Evolutionary conservation across 1,284 basidiomycete genomes (phyloP), one percentile per base, ranked within the genome.

Genomic region (Omphalotus olearius): DNA sequence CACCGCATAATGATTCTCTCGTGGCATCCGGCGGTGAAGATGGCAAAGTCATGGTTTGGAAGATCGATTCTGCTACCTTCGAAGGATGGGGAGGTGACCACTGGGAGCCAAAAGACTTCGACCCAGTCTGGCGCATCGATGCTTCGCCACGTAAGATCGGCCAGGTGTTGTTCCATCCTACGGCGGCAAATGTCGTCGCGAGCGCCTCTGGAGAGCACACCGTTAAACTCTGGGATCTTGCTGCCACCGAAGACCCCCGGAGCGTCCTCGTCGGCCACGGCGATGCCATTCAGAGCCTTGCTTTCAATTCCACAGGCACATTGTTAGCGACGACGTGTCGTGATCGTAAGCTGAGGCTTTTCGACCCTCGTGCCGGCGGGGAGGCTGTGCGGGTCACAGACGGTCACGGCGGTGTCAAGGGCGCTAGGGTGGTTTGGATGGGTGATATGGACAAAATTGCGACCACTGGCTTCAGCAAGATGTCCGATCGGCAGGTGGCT

Each of bases 121-220:
- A 89, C 56, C 95, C 96, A 7, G 80, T 91, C 18, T 70, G 80
- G 28, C 79, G 81, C 51, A 82, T 91, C 69, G 83, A 84, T 60
- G 88, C 78, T 17, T 86, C 83, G 4, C 78, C 83, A 1, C 83
- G 93, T 56, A 96, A 97, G 71, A 83, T 97, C 53, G 96, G 96
- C 0, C 96, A 98, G 63, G 91, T 98, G 40, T 73, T 91, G 36
- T 99, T 94, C 80, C 93, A 98, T 66, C 95, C 96, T 0, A 93
- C 91, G 1, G 93, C 96, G 0, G 70, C 83, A 49, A 89, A 93
- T 60, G 84, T 98, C 10, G 76, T 99, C 25, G 91, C 93, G 1
- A 88, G 85, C 39, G 87, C 94, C 0, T 90, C 91, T 0, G 91
- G 91, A 39, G 95, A 99, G 61, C 85, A 95, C 63, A 79, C 83